A percentile compares a stretch with the other conserved stretches of the same genome.
These are phyloP conservation scores for Beta lomatogona DNA, from an alignment of 179 eudicot species.

Conservation along the genomic window DNA sequence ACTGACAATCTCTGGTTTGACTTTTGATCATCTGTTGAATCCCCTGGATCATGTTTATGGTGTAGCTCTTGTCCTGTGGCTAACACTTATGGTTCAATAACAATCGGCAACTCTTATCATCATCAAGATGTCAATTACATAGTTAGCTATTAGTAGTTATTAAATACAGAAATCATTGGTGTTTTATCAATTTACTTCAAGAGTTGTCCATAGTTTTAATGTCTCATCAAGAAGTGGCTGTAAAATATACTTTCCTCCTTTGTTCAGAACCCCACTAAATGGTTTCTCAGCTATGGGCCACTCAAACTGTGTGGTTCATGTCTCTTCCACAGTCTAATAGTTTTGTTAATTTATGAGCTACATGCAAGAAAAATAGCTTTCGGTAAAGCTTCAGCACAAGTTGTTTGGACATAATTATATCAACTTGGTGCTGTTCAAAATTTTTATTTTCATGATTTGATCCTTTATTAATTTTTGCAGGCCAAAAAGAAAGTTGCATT, in stretches of 20 bases:
- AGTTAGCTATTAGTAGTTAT: not conserved
- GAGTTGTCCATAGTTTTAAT: not conserved
- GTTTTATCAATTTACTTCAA: not conserved
- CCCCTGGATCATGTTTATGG: not conserved
- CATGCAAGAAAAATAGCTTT: not conserved
- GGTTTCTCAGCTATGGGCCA: not conserved
- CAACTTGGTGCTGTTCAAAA: not conserved
- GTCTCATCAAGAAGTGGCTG: not conserved
- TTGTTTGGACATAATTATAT: not conserved
- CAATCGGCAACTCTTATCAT: not conserved
- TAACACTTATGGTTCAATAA: not conserved
- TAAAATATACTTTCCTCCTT: not conserved
- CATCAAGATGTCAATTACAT: not conserved
- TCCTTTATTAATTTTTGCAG: constrained; percentile 43
- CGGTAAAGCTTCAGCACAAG: not conserved
- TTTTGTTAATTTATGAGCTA: too few species aligned
- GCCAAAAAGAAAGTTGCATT: constrained; percentile 98
- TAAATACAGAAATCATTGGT: not conserved
- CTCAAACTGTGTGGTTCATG: not conserved
- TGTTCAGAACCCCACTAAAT: not conserved
- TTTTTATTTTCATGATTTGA: not conserved
- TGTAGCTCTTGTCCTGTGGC: not conserved
- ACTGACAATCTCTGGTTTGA: not conserved
- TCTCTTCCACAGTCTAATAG: too few species aligned
- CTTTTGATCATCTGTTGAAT: not conserved